Conservation (phyloP, 2,329 filamentous ascomycete genomes). For the Trichoderma polysporum region DNA sequence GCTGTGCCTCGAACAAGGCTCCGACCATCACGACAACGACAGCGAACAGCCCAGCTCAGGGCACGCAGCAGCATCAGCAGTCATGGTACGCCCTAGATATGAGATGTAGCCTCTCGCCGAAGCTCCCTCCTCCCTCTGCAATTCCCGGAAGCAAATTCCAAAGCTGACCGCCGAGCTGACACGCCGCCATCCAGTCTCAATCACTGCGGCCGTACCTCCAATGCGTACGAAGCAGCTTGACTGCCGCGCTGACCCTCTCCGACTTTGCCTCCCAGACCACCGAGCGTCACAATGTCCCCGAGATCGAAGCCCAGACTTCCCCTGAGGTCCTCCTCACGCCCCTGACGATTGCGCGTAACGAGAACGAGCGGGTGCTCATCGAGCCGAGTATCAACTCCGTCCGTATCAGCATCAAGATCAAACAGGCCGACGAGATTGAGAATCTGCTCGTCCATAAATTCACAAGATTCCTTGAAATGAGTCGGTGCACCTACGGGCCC, state of each 20-base stretch:
- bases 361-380: constrained; percentile 94
- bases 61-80: constrained; percentile 16
- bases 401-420: constrained; percentile 97
- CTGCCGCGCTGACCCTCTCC: constrained; percentile 80
- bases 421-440: constrained; percentile 99
- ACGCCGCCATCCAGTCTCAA: constrained; percentile 66
- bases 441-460: constrained; percentile 98
- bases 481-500: not conserved
- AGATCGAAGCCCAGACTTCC: constrained; percentile 89
- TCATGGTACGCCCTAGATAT: constrained; percentile 14
- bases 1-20: not conserved
- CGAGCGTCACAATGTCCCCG: constrained; percentile 96
- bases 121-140: not conserved
- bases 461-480: constrained; percentile 72
- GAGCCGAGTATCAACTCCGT: constrained; percentile 97
- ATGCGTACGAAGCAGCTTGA: constrained; percentile 91
- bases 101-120: not conserved
- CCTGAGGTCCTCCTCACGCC: constrained; percentile 94
- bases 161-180: constrained; percentile 12
- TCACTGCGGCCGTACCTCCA: constrained; percentile 94
- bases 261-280: constrained; percentile 98
- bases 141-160: not conserved
- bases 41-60: constrained; percentile 14
- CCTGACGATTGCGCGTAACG: constrained; percentile 80
- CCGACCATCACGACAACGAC: constrained; percentile 1